phyloP scores from a whole-genome alignment of 1,284 basidiomycete genomes.

The Microbotryum lychnidis-dioicae region DNA sequence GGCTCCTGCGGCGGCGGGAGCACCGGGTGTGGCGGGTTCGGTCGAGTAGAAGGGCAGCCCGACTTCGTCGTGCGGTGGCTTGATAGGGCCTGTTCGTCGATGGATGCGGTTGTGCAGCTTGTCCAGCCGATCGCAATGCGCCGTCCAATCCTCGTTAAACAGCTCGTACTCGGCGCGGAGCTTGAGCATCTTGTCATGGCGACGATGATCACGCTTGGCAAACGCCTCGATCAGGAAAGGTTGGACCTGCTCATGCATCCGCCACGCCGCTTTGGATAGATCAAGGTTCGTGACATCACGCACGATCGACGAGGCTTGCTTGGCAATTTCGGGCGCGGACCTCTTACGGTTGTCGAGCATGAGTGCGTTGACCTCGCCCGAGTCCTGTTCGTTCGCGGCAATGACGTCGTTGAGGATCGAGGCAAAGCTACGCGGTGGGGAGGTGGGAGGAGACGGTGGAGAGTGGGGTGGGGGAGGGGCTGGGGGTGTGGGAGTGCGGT shows the following conservation, averaged over 20 bases:
- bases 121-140: conserved; percentile 31
- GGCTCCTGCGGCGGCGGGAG: conserved; percentile 15
- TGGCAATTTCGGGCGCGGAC: background rate
- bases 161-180: conserved; percentile 27
- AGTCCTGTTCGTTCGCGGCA: background rate
- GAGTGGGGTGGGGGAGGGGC: background rate
- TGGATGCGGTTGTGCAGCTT: conserved; percentile 26
- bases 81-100: conserved; percentile 7
- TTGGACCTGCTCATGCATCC: conserved; percentile 15
- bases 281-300: background rate
- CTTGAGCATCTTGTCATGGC: conserved; percentile 26
- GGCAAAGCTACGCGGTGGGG: conserved; percentile 2
- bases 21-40: conserved; percentile 29
- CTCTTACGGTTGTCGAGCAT: background rate
- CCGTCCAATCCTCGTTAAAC: conserved; percentile 30
- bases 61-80: conserved; percentile 20
- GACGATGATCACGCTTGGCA: conserved; percentile 19
- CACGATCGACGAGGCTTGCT: background rate
- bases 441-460: background rate
- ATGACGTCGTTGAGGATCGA: conserved; percentile 2
- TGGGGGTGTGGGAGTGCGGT: background rate
- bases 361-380: background rate
- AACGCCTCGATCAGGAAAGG: conserved; percentile 22
- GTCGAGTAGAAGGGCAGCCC: conserved; percentile 28
- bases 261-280: conserved; percentile 10